Percentiles rank a stretch among this genome's conserved stretches.
Evolutionary conservation across 2,329 filamentous ascomycete genomes (phyloP).

Genomic region (Colletotrichum abscissum): DNA sequence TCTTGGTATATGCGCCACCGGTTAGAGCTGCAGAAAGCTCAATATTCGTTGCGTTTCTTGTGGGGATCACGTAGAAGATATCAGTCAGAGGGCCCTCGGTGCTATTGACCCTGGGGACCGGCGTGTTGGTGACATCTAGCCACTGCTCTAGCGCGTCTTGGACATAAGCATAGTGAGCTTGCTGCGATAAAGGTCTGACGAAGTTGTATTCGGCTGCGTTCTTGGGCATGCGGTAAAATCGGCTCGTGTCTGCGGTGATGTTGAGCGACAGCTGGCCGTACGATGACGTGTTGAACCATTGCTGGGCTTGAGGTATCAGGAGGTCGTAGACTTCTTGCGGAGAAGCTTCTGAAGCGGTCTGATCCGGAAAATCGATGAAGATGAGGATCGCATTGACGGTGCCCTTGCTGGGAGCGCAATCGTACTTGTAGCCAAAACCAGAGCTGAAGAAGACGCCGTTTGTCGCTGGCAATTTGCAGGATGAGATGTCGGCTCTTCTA

Average conservation of each 20-base stretch:
- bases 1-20: constrained; percentile 39
- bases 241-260: constrained; percentile 38
- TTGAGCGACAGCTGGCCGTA: constrained; percentile 38
- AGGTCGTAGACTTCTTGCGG: constrained; percentile 3
- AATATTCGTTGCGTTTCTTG: constrained; percentile 40
- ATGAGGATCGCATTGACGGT: constrained; percentile 47
- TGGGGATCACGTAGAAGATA: constrained; percentile 46
- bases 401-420: constrained; percentile 47
- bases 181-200: constrained; percentile 41
- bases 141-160: constrained; percentile 44
- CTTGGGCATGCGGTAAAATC: constrained; percentile 43
- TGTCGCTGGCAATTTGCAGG: constrained; percentile 40
- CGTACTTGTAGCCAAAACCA: constrained; percentile 42
- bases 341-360: constrained; percentile 31
- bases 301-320: neutral
- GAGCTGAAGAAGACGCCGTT: constrained; percentile 41
- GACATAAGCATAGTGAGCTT: constrained; percentile 42
- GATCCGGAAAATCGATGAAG: constrained; percentile 50
- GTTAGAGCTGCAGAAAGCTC: constrained; percentile 43
- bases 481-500: constrained; percentile 1
- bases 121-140: constrained; percentile 27
- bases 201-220: constrained; percentile 40
- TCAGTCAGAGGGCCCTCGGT: constrained; percentile 36
- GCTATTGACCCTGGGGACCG: constrained; percentile 16
- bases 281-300: constrained; percentile 33